Percentiles rank a stretch among this genome's conserved stretches.
Conservation (phyloP, 768 basidiomycete genomes). For the Suillus sp. region DNA sequence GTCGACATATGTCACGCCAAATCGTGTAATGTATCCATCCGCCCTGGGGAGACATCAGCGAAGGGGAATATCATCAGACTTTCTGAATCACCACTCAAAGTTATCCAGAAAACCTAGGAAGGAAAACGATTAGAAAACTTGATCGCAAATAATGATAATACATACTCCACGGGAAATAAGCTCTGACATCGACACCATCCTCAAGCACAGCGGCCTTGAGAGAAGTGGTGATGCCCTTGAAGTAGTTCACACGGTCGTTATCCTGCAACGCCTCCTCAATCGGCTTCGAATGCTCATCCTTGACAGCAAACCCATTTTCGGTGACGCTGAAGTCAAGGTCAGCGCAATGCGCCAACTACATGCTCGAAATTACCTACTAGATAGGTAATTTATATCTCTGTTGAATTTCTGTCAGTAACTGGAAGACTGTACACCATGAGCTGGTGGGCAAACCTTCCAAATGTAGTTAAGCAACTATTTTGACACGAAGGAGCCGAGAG, state of each 20-base stretch:
- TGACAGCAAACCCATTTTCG: slow-evolving; percentile 74
- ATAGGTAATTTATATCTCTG: slow-evolving; percentile 55
- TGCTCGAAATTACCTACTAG: slow-evolving; percentile 39
- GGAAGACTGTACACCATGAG: background rate
- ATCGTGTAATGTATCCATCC: slow-evolving; percentile 69
- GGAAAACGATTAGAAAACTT: background rate
- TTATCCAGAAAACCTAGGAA: slow-evolving; percentile 63
- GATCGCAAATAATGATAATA: slow-evolving; percentile 12
- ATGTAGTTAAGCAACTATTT: slow-evolving; percentile 64
- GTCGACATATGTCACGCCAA: slow-evolving; percentile 73
- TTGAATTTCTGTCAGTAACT: slow-evolving; percentile 11
- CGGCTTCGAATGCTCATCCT: slow-evolving; percentile 57
- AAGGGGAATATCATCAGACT: background rate
- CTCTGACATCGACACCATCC: slow-evolving; percentile 62
- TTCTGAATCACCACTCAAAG: slow-evolving; percentile 56
- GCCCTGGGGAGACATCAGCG: slow-evolving; percentile 37
- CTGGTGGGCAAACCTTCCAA: slow-evolving; percentile 51
- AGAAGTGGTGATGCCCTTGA: slow-evolving; percentile 56
- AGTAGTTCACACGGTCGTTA: slow-evolving; percentile 67
- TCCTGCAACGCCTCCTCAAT: slow-evolving; percentile 57
- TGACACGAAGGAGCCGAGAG: slow-evolving; percentile 5
- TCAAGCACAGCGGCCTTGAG: slow-evolving; percentile 59
- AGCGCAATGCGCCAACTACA: background rate
- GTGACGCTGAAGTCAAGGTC: slow-evolving; percentile 50
- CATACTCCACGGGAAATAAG: slow-evolving; percentile 73